phyloP scores from a whole-genome alignment of 208 protist genomes.

The Tritrichomonas musculus region DNA sequence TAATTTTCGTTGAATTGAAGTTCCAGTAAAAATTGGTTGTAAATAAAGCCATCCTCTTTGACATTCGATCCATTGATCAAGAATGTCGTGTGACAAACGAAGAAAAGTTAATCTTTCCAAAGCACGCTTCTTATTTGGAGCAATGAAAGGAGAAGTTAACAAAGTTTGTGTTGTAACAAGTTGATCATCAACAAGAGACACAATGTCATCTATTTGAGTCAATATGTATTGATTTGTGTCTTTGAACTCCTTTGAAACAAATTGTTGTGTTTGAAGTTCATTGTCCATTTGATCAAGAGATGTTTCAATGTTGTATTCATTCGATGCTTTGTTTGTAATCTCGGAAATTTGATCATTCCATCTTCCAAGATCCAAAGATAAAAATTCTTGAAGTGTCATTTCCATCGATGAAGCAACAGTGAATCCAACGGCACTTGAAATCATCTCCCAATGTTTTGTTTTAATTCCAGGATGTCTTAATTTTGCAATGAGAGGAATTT shows the following conservation, averaged over 20 bases:
- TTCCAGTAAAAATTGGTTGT: slow-evolving; percentile 89
- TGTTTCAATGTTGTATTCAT: slow-evolving; percentile 87
- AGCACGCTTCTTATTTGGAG: slow-evolving; percentile 47
- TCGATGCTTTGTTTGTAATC: slow-evolving; percentile 75
- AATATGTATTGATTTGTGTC: slow-evolving; percentile 51
- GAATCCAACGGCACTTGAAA: slow-evolving; percentile 74
- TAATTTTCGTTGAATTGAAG: slow-evolving; percentile 87
- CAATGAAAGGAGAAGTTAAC: slow-evolving; percentile 63
- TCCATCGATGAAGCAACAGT: slow-evolving; percentile 40
- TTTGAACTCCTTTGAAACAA: background rate
- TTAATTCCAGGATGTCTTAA: slow-evolving; percentile 69
- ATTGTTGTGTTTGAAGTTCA: slow-evolving; percentile 43
- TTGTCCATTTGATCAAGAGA: slow-evolving; percentile 77
- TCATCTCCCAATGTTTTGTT: slow-evolving; percentile 58
- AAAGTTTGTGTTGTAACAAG: slow-evolving; percentile 38
- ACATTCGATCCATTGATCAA: slow-evolving; percentile 56
- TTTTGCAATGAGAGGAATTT: slow-evolving; percentile 80
- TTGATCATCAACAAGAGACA: slow-evolving; percentile 40
- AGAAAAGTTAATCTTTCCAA: slow-evolving; percentile 51
- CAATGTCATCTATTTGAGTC: slow-evolving; percentile 29
- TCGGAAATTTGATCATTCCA: slow-evolving; percentile 73
- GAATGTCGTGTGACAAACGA: slow-evolving; percentile 46
- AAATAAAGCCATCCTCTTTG: slow-evolving; percentile 94
- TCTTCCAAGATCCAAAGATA: slow-evolving; percentile 66
- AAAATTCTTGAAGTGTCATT: slow-evolving; percentile 67